Evolutionary conservation across 2,329 filamentous ascomycete genomes (phyloP), one percentile per base, ranked within the genome.

Genomic region (Akanthomyces dipterigenus): DNA sequence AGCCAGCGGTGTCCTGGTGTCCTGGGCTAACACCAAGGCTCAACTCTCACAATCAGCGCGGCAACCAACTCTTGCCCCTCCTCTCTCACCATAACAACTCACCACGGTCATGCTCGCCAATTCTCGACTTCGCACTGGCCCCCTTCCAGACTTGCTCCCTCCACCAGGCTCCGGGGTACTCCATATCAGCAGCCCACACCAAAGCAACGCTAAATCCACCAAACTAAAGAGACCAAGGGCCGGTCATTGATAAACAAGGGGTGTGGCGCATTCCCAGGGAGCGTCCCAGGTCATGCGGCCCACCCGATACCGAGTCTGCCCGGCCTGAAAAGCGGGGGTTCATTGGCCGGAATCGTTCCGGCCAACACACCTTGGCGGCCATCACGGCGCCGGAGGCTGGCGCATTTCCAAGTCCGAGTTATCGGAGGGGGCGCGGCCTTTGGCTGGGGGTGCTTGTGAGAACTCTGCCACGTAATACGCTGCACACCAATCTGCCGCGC

Each of bases 341-440:
- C 61, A 51, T 61, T 70, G 70, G 70, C 71, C 70, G 71, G 70
- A 73, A 73, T 56, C 2, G 55, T 73, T 73, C 71, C 71, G 71
- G 71, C 71, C 71, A 69, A 63, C 48, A 57, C 61, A 65, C 68
- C 65, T 69, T 48, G 62, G 67, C 68, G 69, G 69, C 67, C 65
- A 68, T 50, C 65, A 67, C 68, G 69, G 69, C 67, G 53, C 68
- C 67, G 68, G 67, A 43, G 57, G 26, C 56, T 51, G 46, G 36
- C 34, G 40, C 28, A 53, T 60, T 53, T 11, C 18, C 57, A 60
- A 36, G 14, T 45, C 57, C 57, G 57, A 60, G 31, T 34, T 53
- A 26, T 60, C 57, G 57, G 57, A 60, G 57, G 56, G 43, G 42
- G 46, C 31, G 49, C 26, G 45, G 22, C 45, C 14, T 24, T 38